Conservation (phyloP, 768 basidiomycete genomes). For the Cantharellus anzutake region DNA sequence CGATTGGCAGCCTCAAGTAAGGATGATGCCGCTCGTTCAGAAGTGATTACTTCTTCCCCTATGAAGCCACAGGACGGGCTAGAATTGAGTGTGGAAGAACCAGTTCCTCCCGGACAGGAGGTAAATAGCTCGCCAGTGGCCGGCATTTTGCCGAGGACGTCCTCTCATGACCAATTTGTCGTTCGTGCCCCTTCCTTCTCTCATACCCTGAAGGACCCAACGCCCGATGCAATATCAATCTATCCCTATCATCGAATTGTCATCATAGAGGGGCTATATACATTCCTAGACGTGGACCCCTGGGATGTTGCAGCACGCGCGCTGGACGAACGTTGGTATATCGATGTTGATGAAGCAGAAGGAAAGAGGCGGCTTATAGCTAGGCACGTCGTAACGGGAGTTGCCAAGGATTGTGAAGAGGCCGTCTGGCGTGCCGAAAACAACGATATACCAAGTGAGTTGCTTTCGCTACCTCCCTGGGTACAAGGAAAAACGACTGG, state of each 20-base stretch:
- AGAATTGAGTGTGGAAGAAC: neutral
- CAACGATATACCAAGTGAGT: conserved; percentile 57
- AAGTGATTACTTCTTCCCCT: neutral
- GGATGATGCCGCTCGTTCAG: conserved; percentile 15
- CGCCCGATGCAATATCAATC: conserved; percentile 37
- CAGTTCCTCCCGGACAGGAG: neutral
- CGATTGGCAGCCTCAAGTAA: conserved; percentile 12
- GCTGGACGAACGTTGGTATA: conserved; percentile 65
- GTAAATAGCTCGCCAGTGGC: too few relatives aligned
- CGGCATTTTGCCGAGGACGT: too few relatives aligned
- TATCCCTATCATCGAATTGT: conserved; percentile 52
- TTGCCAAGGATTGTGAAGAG: conserved; percentile 43
- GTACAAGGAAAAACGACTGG: conserved; percentile 6
- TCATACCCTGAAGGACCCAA: conserved; percentile 76
- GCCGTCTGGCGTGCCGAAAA: conserved; percentile 52
- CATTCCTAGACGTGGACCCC: conserved; percentile 48
- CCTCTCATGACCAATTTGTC: neutral
- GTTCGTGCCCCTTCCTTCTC: conserved; percentile 64
- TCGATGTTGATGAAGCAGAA: conserved; percentile 35
- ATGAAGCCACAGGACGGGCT: neutral
- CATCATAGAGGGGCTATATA: conserved; percentile 81
- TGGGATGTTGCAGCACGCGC: conserved; percentile 48
- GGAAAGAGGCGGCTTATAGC: conserved; percentile 42
- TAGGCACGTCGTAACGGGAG: conserved; percentile 62
- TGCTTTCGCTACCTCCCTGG: conserved; percentile 9